Evolutionary conservation across 441 rosid species (phyloP), one percentile per base, ranked within the genome.

Genomic region (Corymbia calophylla): DNA sequence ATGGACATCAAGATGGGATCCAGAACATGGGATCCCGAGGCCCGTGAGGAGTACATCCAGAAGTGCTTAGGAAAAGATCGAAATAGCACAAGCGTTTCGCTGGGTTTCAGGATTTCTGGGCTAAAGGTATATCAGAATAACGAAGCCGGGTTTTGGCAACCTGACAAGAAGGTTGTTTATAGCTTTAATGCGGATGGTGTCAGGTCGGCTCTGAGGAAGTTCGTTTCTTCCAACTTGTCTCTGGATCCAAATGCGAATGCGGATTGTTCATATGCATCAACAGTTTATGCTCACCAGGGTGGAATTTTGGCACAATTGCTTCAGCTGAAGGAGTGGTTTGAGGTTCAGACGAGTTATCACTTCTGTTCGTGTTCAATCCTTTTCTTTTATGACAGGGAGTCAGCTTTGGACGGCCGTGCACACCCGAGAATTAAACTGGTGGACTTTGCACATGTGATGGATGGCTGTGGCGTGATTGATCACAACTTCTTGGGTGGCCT

Each of bases 401-500:
- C 92, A 23, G 51, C 93, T 73, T 86, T 93, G 88, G 87, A 89
- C 14, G 95, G 94, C 86, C 80, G 88, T 89, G 91, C 93, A 85
- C 87, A 92, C 54, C 94, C 95, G 48, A 91, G 91, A 91, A 93
- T 97, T 19, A 97, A 96, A 91, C 99, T 98, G 84, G 91, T 98
- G 56, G 99, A 98, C 95, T 98, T 98, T 89, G 99, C 99, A 88
- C 99, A 98, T 93, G 97, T 96, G 87, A 49, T 91, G 88, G 99
- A 97, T 88, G 99, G 97, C 73, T 91, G 87, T n/a, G 99, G 97
- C 32, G 94, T 96, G 88, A 96, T 98, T 39, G 98, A 98, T 94
- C 99, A 97, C 91, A 98, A 98, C 93, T 97, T 97, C 95, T 90
- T 97, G 91, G 99, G 99, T 60, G 99, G 99, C 73, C 96, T 98